Percentiles rank a stretch among this genome's conserved stretches.
phyloP scores from a whole-genome alignment of 495 filamentous ascomycete genomes.

The Penicillium roqueforti region DNA sequence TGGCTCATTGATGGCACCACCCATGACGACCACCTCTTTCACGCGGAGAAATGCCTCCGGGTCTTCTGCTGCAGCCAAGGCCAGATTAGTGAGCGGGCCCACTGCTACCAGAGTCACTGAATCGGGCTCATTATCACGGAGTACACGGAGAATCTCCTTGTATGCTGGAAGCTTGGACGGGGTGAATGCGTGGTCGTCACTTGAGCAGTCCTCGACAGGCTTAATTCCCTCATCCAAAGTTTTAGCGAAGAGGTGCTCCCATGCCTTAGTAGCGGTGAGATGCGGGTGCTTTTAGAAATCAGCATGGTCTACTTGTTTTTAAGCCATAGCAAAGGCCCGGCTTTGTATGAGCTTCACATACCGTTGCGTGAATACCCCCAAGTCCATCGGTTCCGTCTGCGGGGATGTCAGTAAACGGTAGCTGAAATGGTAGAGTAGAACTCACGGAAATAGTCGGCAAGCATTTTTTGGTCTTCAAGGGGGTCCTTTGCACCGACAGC shows the following conservation, averaged over 20 bases:
- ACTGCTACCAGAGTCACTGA: slow-evolving; percentile 86
- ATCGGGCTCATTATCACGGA: slow-evolving; percentile 71
- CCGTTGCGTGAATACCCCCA: slow-evolving; percentile 79
- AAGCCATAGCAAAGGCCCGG: neutral
- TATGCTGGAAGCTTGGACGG: slow-evolving; percentile 69
- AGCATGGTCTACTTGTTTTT: slow-evolving; percentile 8
- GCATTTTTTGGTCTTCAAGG: slow-evolving; percentile 74
- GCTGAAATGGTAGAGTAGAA: slow-evolving; percentile 8
- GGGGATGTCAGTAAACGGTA: slow-evolving; percentile 8
- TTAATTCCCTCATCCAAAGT: slow-evolving; percentile 36
- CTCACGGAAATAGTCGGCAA: slow-evolving; percentile 90
- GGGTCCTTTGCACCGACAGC: slow-evolving; percentile 84
- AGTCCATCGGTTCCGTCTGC: slow-evolving; percentile 87
- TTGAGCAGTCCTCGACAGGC: slow-evolving; percentile 30
- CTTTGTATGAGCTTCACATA: slow-evolving; percentile 35
- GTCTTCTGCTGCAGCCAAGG: slow-evolving; percentile 79
- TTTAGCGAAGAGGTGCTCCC: slow-evolving; percentile 73
- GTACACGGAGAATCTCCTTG: slow-evolving; percentile 76
- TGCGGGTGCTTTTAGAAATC: slow-evolving; percentile 67
- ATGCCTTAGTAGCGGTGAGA: slow-evolving; percentile 74
- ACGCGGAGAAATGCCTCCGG: slow-evolving; percentile 80
- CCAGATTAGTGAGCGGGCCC: slow-evolving; percentile 88
- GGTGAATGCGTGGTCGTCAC: slow-evolving; percentile 53
- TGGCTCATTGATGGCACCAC: slow-evolving; percentile 70
- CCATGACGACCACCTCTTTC: slow-evolving; percentile 96